Percentiles rank a stretch among this genome's conserved stretches.
These are phyloP conservation scores for Drechslerella dactyloides DNA, from an alignment of 2,329 filamentous ascomycete genomes.

Conservation along the genomic window DNA sequence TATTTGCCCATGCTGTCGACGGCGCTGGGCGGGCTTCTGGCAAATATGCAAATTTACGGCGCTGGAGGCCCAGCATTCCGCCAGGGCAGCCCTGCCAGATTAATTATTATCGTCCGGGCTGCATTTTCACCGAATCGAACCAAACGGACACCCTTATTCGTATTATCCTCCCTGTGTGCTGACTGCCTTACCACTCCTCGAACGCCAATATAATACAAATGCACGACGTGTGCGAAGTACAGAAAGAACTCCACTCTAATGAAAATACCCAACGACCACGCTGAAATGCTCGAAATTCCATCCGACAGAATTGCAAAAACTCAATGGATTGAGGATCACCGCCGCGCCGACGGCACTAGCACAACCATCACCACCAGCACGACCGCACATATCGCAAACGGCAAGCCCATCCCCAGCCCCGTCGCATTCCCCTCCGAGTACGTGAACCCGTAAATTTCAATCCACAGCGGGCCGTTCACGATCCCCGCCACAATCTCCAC, in stretches of 20 bases:
- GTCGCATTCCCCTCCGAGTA: conserved; percentile 44
- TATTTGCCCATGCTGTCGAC: too few relatives aligned
- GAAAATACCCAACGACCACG: too few relatives aligned
- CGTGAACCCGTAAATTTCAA: conserved; percentile 43
- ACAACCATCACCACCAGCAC: conserved; percentile 20
- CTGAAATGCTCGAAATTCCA: conserved; percentile 1
- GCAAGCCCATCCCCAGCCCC: conserved; percentile 43
- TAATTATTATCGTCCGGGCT: too few relatives aligned
- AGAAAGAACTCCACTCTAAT: too few relatives aligned
- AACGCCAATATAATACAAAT: not conserved
- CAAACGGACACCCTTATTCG: too few relatives aligned
- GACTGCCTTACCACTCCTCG: not conserved
- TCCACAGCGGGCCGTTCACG: conserved; percentile 46
- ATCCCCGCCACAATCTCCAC: conserved; percentile 46
- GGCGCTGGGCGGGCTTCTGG: not conserved
- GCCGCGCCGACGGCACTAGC: conserved; percentile 25
- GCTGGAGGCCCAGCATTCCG: not conserved
- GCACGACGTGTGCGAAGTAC: not conserved
- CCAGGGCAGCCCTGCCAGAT: not conserved
- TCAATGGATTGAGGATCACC: conserved; percentile 4
- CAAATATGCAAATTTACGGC: not conserved
- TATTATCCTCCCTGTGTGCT: too few relatives aligned
- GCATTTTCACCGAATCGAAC: too few relatives aligned
- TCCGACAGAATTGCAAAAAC: not conserved
- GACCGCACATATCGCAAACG: conserved; percentile 39